Evolutionary conservation across 306 rosid species (phyloP), one percentile per base, ranked within the genome.

Genomic region (Rosa chinensis): DNA sequence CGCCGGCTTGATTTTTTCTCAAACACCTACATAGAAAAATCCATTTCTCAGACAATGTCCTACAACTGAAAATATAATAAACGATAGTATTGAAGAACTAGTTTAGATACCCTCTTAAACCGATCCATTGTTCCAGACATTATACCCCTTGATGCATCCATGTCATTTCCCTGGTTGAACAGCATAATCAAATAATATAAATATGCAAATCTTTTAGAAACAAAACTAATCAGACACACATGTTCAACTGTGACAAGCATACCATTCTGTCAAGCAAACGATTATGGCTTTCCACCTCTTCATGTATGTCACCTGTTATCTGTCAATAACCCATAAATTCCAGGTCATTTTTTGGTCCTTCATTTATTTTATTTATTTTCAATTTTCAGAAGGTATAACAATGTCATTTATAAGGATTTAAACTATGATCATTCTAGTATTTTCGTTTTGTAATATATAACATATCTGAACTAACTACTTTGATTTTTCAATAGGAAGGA

Each of bases 41-140:
- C 69, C 58, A 39, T 16, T 81, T 45, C 58, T 64, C 42, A 80
- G 80, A 77, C 66, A 73, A 55, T 53, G 79, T 78, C 37, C 28
- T 32, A 21, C 56, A 32, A 49, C 70, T 71, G 74, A 55, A 17
- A 20, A 74, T 73, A 35, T 58, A 69, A 64, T 28, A 84, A 28
- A 79, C 72, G 73, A 42, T 61, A 23, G 37, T 62, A 47, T 80
- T 73, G 47, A 13, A 74, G 50, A 81, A 74, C 13, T 42, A 25
- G 55, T 37, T 56, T 16, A 4, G 35, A 40, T 88, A 95, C 99
- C 98, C 68, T 93, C 87, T 91, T 95, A 87, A 95, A 91, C 80
- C 97, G 89, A 70, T 91, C 96, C 99, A 95, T 95, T 77, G 99
- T 95, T 82, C 98, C 92, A 68, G 86, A 83, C 97, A 95, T 92